Base-by-base conservation (phyloP, 306 rosid species). In the Astragalus glycyphyllos region DNA sequence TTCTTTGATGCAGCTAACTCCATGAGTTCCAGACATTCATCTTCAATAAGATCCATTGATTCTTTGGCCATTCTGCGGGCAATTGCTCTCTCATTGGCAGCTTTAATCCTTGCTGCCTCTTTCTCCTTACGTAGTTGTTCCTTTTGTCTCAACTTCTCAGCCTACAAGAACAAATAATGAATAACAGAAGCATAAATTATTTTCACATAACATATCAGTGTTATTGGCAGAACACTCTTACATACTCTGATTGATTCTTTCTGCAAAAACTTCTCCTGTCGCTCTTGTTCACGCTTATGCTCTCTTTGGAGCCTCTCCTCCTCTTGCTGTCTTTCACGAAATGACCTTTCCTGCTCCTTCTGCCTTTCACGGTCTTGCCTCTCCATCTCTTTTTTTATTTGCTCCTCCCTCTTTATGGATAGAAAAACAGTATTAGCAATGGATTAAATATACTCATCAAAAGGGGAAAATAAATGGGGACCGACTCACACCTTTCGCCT, bases 1-100 rank as follows among this genome's bases (percentile, higher is more conserved):
- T 81, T 90, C 86, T 80, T 71, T 45, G 85, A 77, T 66, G 89
- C 83, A 82, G 92, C 90, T 62, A 90, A 70, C 59, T 90, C 90
- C 97, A 90, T 86, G 60, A 90, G 84, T 74, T 90, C 97, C 72
- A 90, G 77, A 29, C 66, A 82, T 65, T 90, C 97, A 84, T 90
- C 97, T 42, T 90, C 97, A 73, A 85, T 76, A 23, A 84, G 90
- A 71, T 88, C 94, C 73, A 55, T 61, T 35, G 94, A 84, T 75
- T 86, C 96, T 83, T 80, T 88, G 51, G 88, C 94, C 75, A 81
- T 75, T 75, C 75, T 81, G 66, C 97, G 91, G 74, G 97, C 85
- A 77, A 77, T 50, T 58, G 90, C 87, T 82, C 90, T 88, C 79
- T 84, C 87, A 73, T 82, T 79, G 58, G 92, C 86, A 83, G 86